Evolutionary conservation across 176 grass and related monocot genomes (phyloP).

Genomic region (Hordeum marinum): DNA sequence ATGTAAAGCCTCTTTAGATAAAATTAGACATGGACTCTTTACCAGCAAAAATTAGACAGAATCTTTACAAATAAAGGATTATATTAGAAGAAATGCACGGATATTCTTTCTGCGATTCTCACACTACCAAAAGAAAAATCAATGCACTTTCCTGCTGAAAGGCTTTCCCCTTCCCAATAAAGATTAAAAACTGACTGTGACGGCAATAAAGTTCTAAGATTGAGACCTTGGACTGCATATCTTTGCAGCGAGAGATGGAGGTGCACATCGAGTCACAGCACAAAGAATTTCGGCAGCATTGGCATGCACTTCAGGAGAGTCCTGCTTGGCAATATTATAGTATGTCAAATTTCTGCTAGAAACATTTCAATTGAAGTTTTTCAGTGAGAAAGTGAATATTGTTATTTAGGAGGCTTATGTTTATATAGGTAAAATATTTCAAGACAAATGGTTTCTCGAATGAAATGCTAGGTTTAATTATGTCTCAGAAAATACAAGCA

Average conservation of each 20-base stretch:
- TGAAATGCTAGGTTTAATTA: neutral
- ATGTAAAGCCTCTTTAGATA: conserved; percentile 12
- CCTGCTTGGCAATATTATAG: conserved; percentile 49
- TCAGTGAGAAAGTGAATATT: neutral
- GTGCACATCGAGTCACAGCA: conserved; percentile 89
- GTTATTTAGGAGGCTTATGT: neutral
- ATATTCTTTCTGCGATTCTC: neutral
- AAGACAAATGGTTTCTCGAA: neutral
- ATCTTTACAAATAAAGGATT: neutral
- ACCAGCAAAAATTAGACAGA: neutral
- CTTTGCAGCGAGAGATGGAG: conserved; percentile 81
- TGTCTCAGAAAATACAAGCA: conserved; percentile 20
- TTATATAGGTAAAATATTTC: conserved; percentile 4
- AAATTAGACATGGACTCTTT: neutral
- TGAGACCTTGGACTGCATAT: conserved; percentile 88
- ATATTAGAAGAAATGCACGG: neutral
- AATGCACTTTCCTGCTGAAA: neutral
- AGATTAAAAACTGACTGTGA: conserved; percentile 1
- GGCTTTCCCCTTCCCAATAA: neutral
- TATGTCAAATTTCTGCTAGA: conserved; percentile 13
- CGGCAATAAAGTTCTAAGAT: neutral
- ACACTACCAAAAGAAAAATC: conserved; percentile 1
- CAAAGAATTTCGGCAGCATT: conserved; percentile 96
- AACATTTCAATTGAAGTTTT: neutral
- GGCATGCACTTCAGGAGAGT: conserved; percentile 95